Evolutionary conservation across 306 rosid species (phyloP).

Genomic region (Acacia acuminata): DNA sequence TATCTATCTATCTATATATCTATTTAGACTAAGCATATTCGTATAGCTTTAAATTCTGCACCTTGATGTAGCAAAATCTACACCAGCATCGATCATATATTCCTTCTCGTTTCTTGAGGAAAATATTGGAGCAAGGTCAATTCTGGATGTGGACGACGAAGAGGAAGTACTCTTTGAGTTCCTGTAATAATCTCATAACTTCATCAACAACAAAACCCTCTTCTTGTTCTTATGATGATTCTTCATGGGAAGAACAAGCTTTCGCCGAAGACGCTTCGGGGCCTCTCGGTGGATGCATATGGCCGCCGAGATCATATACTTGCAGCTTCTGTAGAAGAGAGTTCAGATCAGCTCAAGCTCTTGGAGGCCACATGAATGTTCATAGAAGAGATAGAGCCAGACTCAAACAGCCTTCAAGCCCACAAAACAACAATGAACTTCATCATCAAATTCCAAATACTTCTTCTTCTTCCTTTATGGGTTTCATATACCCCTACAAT

Average conservation of each 20-base stretch:
- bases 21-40: slow-evolving; percentile 2
- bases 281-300: slow-evolving; percentile 77
- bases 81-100: background rate
- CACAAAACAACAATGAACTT: slow-evolving; percentile 33
- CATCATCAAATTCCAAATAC: slow-evolving; percentile 29
- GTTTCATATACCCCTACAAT: slow-evolving; percentile 33
- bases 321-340: slow-evolving; percentile 93
- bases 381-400: slow-evolving; percentile 93
- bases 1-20: slow-evolving; percentile 4
- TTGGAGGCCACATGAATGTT: slow-evolving; percentile 97
- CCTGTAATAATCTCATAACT: slow-evolving; percentile 13
- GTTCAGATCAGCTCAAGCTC: slow-evolving; percentile 92
- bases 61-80: slow-evolving; percentile 8
- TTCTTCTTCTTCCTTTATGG: slow-evolving; percentile 30
- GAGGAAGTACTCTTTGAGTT: slow-evolving; percentile 50
- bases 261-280: slow-evolving; percentile 84
- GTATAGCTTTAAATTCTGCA: slow-evolving; percentile 28
- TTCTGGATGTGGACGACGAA: slow-evolving; percentile 67
- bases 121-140: slow-evolving; percentile 71
- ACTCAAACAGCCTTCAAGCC: slow-evolving; percentile 63
- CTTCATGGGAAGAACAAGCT: slow-evolving; percentile 98
- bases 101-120: background rate
- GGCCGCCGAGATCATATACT: slow-evolving; percentile 96
- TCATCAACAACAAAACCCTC: slow-evolving; percentile 32
- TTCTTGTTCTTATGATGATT: slow-evolving; percentile 41